phyloP scores from a whole-genome alignment of 2,329 filamentous ascomycete species.

The Lojkania enalia region DNA sequence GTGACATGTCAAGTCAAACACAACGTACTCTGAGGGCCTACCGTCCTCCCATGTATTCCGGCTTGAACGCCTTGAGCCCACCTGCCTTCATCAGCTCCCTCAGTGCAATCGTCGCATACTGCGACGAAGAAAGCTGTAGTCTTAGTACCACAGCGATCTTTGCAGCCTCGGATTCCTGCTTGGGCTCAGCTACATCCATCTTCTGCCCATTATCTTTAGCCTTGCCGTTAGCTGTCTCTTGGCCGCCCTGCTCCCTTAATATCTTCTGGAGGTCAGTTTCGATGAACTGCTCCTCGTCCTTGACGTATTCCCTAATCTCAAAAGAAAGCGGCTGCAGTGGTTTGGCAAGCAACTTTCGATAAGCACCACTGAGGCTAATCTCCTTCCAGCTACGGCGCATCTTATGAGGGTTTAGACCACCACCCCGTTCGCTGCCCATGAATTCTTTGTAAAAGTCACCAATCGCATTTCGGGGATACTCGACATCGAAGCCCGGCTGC shows the following conservation, averaged over 20 bases:
- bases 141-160: slow-evolving; percentile 72
- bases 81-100: slow-evolving; percentile 74
- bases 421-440: slow-evolving; percentile 80
- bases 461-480: slow-evolving; percentile 82
- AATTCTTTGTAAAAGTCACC: slow-evolving; percentile 83
- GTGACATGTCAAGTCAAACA: no score
- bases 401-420: slow-evolving; percentile 75
- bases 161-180: slow-evolving; percentile 27
- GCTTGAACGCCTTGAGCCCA: slow-evolving; percentile 63
- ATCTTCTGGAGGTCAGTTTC: slow-evolving; percentile 81
- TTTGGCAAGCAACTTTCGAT: slow-evolving; percentile 79
- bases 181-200: slow-evolving; percentile 20
- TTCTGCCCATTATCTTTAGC: slow-evolving; percentile 21
- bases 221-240: slow-evolving; percentile 54
- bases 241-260: slow-evolving; percentile 37
- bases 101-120: slow-evolving; percentile 83
- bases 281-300: slow-evolving; percentile 80
- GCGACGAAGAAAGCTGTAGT: slow-evolving; percentile 75
- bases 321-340: slow-evolving; percentile 67
- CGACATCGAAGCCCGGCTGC: slow-evolving; percentile 85
- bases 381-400: slow-evolving; percentile 89
- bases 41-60: slow-evolving; percentile 60
- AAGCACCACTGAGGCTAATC: slow-evolving; percentile 84
- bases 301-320: slow-evolving; percentile 69
- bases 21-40: no score